Evolutionary conservation across 108 stramenopile species (phyloP), one percentile per base, ranked within the genome.

Genomic region (Nitzschia inconspicua): DNA sequence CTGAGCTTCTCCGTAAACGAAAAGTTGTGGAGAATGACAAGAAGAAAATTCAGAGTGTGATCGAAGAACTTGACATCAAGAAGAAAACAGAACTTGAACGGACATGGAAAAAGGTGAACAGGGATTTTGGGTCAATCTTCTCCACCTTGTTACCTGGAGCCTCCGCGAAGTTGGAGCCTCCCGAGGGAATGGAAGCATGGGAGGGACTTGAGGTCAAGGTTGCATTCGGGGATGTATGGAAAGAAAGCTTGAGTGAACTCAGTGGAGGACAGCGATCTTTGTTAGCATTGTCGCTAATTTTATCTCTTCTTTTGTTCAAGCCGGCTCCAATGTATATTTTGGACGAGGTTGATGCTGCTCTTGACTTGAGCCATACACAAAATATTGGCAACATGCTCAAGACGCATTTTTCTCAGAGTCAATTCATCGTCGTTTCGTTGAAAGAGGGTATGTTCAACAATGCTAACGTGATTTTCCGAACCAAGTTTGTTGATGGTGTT

Each of bases 371-470:
- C 60, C 98, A 99, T 80, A 99, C 98, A 13, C 97, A 98, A 67
- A 99, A 99, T 69, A 99, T 99, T 66, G 98, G 98, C n/a, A 92
- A 93, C 41, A 99, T 99, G 98, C 85, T 99, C 24, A 86, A 93
- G 52, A 95, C 98, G 2, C 98, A 99, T 71, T 99, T 99, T 74
- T 86, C 89, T n/a, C 82, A 93, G 42, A 96, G 95, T 70, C 98
- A 99, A 75, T 99, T 99, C 76, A 95, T 99, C 64, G 97, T 99
- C 31, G 98, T 99, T 2, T 96, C 95, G 1, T 72, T 95, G 52
- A 90, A 99, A 81, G 97, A 99, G 78, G 98, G 98, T 26, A 99
- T 99, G 98, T 99, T 99, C 87, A 97, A 97, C 73, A 99, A 99
- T 76, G 98, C 98, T 39, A 99, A 98, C 78, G 97, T 98, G 30